These are phyloP conservation scores for Thymus mandschuricus DNA, from an alignment of 257 asterid species.

Conservation along the genomic window DNA sequence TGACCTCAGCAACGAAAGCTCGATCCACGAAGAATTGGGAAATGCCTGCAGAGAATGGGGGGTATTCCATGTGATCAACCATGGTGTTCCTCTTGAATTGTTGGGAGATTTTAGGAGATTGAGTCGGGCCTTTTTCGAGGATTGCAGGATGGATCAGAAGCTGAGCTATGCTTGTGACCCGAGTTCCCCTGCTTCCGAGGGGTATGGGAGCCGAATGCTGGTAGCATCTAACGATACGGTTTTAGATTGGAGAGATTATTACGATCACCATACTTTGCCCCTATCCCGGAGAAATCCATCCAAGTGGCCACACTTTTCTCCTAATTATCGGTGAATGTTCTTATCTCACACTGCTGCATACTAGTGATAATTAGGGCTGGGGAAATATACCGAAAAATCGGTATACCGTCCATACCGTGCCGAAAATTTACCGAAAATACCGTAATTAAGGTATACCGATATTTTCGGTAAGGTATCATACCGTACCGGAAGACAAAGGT, in stretches of 20 bases:
- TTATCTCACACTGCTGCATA: not conserved
- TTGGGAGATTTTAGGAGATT: slow-evolving; percentile 58
- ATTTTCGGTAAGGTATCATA: too few relatives aligned
- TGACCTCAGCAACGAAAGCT: slow-evolving; percentile 44
- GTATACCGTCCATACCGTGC: too few relatives aligned
- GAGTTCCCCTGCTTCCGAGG: slow-evolving; percentile 79
- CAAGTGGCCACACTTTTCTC: slow-evolving; percentile 74
- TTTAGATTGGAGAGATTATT: slow-evolving; percentile 96
- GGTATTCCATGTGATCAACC: slow-evolving; percentile 82
- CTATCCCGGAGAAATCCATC: slow-evolving; percentile 66
- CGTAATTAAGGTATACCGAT: too few relatives aligned
- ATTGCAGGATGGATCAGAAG: slow-evolving; percentile 62
- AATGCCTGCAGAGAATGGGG: slow-evolving; percentile 86
- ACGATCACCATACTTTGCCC: slow-evolving; percentile 87
- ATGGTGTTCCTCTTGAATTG: slow-evolving; percentile 56
- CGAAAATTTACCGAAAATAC: too few relatives aligned
- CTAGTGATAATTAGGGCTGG: not conserved
- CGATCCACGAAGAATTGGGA: slow-evolving; percentile 38
- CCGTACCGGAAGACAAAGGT: too few relatives aligned
- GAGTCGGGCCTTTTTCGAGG: slow-evolving; percentile 68
- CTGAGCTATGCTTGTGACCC: slow-evolving; percentile 64
- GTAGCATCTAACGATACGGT: slow-evolving; percentile 67
- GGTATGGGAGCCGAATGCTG: slow-evolving; percentile 91
- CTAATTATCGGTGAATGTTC: slow-evolving; percentile 65
- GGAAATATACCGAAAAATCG: too few relatives aligned